phyloP scores from a whole-genome alignment of 371 early-diverging fungal species.

The Mortierella sp. region DNA sequence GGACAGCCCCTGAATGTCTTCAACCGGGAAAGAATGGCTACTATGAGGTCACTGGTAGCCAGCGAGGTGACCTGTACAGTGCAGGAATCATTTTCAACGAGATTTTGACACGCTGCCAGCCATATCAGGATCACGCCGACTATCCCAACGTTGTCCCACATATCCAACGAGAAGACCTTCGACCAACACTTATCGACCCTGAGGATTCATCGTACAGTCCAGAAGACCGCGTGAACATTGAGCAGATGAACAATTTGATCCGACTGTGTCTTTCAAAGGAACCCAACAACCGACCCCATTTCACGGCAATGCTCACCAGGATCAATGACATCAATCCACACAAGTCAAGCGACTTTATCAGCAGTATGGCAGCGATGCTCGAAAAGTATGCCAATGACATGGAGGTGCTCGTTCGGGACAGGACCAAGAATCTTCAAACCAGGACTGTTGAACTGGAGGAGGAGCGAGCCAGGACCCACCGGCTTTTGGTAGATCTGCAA shows the following conservation, averaged over 20 bases:
- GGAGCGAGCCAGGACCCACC: slow-evolving; percentile 57
- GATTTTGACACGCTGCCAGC: slow-evolving; percentile 58
- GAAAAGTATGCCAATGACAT: slow-evolving; percentile 66
- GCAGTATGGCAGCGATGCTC: slow-evolving; percentile 61
- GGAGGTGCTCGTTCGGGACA: slow-evolving; percentile 60
- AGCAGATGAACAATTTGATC: slow-evolving; percentile 56
- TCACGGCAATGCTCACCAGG: slow-evolving; percentile 51
- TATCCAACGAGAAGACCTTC: slow-evolving; percentile 27
- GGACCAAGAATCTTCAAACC: slow-evolving; percentile 60
- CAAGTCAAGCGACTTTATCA: slow-evolving; percentile 63
- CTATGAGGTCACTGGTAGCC: slow-evolving; percentile 53
- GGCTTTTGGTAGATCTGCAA: slow-evolving; percentile 53
- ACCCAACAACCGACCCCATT: slow-evolving; percentile 49
- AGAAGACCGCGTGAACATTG: slow-evolving; percentile 55
- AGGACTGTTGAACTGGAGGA: slow-evolving; percentile 63
- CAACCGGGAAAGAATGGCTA: slow-evolving; percentile 26
- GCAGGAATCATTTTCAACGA: slow-evolving; percentile 64
- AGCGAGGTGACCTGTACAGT: slow-evolving; percentile 45
- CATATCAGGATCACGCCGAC: slow-evolving; percentile 54
- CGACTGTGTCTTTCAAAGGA: slow-evolving; percentile 53
- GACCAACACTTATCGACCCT: slow-evolving; percentile 19
- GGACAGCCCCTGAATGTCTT: slow-evolving; percentile 47
- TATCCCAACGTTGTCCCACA: slow-evolving; percentile 27
- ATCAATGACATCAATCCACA: slow-evolving; percentile 59
- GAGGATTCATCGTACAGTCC: slow-evolving; percentile 12